These are phyloP conservation scores for Anisodus tanguticus DNA, from an alignment of 257 asterid genomes.

Conservation along the genomic window DNA sequence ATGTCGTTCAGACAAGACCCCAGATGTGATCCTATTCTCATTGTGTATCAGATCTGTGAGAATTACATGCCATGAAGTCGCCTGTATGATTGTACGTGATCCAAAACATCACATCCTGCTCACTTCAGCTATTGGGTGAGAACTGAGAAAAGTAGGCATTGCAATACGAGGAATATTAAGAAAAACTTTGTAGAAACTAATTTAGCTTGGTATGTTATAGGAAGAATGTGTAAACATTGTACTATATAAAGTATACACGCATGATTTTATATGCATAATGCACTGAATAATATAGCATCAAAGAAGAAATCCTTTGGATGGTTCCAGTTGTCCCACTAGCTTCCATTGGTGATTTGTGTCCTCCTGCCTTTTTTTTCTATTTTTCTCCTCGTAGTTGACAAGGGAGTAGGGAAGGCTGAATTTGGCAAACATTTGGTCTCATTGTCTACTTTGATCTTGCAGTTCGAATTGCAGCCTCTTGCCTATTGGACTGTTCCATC, in stretches of 20 bases:
- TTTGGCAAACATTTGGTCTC: not conserved
- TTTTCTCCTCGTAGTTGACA: not conserved
- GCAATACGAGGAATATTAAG: constrained; percentile 16
- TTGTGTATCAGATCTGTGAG: not conserved
- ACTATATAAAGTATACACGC: not conserved
- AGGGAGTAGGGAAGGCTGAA: not conserved
- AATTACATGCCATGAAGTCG: not conserved
- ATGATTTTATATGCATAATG: not conserved
- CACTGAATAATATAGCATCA: constrained; percentile 7
- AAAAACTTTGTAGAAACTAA: not conserved
- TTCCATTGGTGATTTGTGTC: not conserved
- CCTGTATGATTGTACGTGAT: not conserved
- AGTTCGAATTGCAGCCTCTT: not conserved
- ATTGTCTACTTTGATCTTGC: not conserved
- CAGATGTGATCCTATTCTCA: constrained; percentile 60
- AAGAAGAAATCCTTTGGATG: constrained; percentile 22
- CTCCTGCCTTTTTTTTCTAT: too few species aligned
- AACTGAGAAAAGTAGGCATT: not conserved
- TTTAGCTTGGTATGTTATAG: not conserved
- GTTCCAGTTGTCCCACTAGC: not conserved
- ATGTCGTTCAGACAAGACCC: constrained; percentile 97
- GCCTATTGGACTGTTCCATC: not conserved
- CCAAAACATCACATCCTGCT: not conserved
- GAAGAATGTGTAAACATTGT: not conserved
- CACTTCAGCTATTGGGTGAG: not conserved